A percentile compares a stretch with the other conserved stretches of the same genome.
Evolutionary conservation across 176 grass and related monocot genomes (phyloP).

Genomic region (Leersia perrieri): DNA sequence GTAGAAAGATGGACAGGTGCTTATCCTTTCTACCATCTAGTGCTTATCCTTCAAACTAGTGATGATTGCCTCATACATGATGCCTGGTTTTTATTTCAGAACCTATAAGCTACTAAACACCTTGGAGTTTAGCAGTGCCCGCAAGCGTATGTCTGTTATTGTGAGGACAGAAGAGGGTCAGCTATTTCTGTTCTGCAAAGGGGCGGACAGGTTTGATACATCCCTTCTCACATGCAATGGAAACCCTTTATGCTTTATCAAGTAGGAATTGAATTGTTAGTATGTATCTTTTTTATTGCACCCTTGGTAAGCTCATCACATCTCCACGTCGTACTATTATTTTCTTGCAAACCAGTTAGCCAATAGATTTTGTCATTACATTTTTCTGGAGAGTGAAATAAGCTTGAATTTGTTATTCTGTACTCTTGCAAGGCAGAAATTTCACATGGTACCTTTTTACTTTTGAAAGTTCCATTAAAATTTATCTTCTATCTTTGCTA

Average conservation of each 20-base stretch:
- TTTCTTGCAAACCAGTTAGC: neutral
- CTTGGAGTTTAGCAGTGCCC: slow-evolving; percentile 83
- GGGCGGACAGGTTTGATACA: slow-evolving; percentile 77
- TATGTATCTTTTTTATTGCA: neutral
- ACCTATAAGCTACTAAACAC: slow-evolving; percentile 84
- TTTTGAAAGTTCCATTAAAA: slow-evolving; percentile 2
- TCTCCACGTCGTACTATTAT: neutral
- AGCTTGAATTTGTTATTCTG: neutral
- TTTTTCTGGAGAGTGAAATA: neutral
- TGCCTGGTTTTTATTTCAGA: slow-evolving; percentile 55
- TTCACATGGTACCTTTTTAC: neutral
- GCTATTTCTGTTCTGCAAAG: slow-evolving; percentile 82
- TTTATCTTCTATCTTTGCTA: neutral
- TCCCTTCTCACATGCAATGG: slow-evolving; percentile 16
- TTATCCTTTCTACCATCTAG: slow-evolving; percentile 40
- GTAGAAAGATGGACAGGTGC: slow-evolving; percentile 50
- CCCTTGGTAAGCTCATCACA: neutral
- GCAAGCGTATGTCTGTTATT: slow-evolving; percentile 97
- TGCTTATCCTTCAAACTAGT: slow-evolving; percentile 8
- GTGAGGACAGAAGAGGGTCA: slow-evolving; percentile 65
- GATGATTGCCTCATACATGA: slow-evolving; percentile 13
- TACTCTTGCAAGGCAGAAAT: neutral
- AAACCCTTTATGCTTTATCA: neutral
- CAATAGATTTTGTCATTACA: slow-evolving; percentile 2
- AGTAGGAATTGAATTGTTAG: neutral